Percentiles rank a stretch among this genome's conserved stretches.
These are phyloP conservation scores for Tetrahymena thermophila DNA, from an alignment of 73 alveolate species.

Conservation along the genomic window DNA sequence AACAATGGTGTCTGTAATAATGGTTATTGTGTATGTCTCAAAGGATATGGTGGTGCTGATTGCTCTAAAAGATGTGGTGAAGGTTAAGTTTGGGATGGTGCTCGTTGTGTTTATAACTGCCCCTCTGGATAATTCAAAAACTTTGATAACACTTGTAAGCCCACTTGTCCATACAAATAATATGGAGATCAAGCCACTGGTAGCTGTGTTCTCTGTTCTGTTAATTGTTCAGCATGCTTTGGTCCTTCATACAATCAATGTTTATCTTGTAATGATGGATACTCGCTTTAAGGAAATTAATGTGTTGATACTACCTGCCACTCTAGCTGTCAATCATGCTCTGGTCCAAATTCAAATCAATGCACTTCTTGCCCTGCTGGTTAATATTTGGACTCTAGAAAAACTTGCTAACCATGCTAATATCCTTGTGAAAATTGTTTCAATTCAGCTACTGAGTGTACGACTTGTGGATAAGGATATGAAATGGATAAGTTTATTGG, in stretches of 20 bases:
- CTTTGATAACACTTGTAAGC: not conserved
- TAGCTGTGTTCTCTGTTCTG: not conserved
- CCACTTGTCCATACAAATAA: not conserved
- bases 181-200: not conserved
- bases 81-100: not conserved
- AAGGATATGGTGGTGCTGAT: not conserved
- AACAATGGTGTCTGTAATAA: not conserved
- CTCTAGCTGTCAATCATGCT: not conserved
- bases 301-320: not conserved
- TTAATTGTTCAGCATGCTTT: not conserved
- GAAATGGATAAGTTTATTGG: not conserved
- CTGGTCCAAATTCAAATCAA: not conserved
- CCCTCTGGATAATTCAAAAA: not conserved
- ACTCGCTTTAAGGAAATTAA: not conserved
- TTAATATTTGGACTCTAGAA: not conserved
- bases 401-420: not conserved
- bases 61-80: not conserved
- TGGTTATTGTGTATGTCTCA: not conserved
- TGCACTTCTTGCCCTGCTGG: not conserved
- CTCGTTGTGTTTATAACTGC: not conserved
- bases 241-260: not conserved
- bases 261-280: not conserved
- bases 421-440: not conserved
- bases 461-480: not conserved
- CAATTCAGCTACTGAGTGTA: not conserved